These are phyloP conservation scores for Trichomonascus vanleenenianus DNA, from an alignment of 805 yeast genomes.

Conservation along the genomic window DNA sequence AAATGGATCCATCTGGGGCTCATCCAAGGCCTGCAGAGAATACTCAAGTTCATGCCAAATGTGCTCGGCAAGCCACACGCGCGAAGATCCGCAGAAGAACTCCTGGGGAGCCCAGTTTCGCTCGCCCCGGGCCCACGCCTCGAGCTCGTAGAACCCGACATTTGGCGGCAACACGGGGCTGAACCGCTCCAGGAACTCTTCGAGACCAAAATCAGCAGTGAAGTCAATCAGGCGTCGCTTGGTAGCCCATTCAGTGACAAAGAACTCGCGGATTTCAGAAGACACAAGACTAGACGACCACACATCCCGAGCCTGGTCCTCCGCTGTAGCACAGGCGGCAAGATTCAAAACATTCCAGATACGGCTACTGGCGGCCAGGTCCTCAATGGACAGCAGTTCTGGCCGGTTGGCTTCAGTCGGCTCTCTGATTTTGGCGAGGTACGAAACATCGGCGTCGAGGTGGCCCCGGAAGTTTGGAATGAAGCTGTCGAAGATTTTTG, in stretches of 20 bases:
- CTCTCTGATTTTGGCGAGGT: conserved; percentile 15
- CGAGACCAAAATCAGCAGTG: conserved; percentile 33
- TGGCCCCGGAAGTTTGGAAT: conserved; percentile 19
- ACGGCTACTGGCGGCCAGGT: conserved; percentile 24
- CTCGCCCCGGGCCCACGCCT: conserved; percentile 30
- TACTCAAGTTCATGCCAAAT: conserved; percentile 33
- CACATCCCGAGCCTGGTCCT: conserved; percentile 18
- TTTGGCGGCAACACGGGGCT: conserved; percentile 25
- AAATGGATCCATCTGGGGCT: not conserved
- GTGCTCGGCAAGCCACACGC: conserved; percentile 32
- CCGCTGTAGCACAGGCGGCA: conserved; percentile 24
- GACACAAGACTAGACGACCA: conserved; percentile 32
- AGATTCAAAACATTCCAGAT: conserved; percentile 30
- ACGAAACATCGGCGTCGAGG: conserved; percentile 21
- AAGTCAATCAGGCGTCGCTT: conserved; percentile 29
- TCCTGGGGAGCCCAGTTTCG: conserved; percentile 28
- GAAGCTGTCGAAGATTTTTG: not conserved
- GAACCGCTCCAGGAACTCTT: conserved; percentile 31
- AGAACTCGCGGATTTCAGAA: conserved; percentile 30
- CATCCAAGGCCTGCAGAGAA: conserved; percentile 8
- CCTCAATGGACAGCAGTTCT: conserved; percentile 17
- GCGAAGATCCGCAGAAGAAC: conserved; percentile 28
- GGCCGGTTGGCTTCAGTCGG: not conserved
- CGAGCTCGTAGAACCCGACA: conserved; percentile 22
- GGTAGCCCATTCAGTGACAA: conserved; percentile 32